phyloP scores from a whole-genome alignment of 768 basidiomycete genomes.

The Tricholoma bakamatsutake region DNA sequence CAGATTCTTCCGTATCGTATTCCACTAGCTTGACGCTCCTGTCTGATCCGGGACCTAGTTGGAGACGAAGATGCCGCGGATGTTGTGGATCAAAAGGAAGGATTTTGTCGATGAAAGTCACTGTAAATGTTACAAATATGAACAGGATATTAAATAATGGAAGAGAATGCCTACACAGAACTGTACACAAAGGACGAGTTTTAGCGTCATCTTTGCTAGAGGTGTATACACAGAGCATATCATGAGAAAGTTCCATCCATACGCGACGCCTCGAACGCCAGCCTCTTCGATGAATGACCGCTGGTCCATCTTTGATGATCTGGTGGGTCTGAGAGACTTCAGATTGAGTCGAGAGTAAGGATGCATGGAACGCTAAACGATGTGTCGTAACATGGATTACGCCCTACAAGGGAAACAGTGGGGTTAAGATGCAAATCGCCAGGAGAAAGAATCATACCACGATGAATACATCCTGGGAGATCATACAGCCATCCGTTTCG shows the following conservation, averaged over 20 bases:
- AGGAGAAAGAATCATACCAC: constrained; percentile 33
- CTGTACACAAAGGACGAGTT: constrained; percentile 45
- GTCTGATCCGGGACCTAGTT: constrained; percentile 25
- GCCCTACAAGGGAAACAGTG: constrained; percentile 28
- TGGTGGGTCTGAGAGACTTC: constrained; percentile 24
- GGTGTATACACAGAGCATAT: constrained; percentile 54
- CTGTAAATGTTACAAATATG: constrained; percentile 22
- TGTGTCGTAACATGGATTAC: constrained; percentile 63
- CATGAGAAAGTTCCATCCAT: constrained; percentile 58
- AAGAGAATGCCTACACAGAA: constrained; percentile 38
- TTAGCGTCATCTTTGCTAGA: constrained; percentile 49
- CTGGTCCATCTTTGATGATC: constrained; percentile 45
- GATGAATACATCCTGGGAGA: constrained; percentile 42
- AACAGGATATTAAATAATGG: not conserved
- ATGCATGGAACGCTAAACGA: constrained; percentile 60
- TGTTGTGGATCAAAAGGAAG: constrained; percentile 38
- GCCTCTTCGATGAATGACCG: constrained; percentile 39
- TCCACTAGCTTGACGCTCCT: constrained; percentile 29
- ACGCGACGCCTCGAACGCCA: constrained; percentile 41
- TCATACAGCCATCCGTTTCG: constrained; percentile 46
- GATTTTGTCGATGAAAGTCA: constrained; percentile 41
- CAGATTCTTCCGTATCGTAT: constrained; percentile 54
- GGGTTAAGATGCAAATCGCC: not conserved
- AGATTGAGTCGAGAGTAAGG: constrained; percentile 42
- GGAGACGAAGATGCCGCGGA: constrained; percentile 35